phyloP scores from a whole-genome alignment of 2,329 filamentous ascomycete species.

The Pseudocercospora musae region DNA sequence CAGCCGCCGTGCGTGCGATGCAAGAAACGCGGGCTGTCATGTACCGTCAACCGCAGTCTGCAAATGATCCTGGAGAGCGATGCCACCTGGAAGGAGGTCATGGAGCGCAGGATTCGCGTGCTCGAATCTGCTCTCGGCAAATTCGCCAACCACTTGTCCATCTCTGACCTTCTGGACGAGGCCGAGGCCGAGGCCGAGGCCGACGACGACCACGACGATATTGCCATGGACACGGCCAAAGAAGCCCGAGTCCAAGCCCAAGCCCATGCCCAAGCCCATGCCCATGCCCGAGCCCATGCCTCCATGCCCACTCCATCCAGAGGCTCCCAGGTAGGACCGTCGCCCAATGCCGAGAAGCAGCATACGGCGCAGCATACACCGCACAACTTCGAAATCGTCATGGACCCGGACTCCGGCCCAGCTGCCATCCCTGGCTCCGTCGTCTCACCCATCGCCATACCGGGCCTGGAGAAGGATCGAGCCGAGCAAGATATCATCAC shows the following conservation, averaged over 20 bases:
- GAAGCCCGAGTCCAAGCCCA: too few species aligned
- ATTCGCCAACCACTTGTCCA: constrained; percentile 22
- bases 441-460: constrained; percentile 29
- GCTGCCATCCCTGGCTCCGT: constrained; percentile 35
- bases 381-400: constrained; percentile 38
- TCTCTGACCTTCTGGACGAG: constrained; percentile 25
- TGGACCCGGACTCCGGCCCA: constrained; percentile 39
- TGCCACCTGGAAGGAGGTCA: constrained; percentile 41
- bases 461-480: constrained; percentile 24
- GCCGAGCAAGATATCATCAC: constrained; percentile 31
- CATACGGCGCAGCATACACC: constrained; percentile 8
- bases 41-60: constrained; percentile 42
- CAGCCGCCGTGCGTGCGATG: constrained; percentile 41
- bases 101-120: constrained; percentile 37
- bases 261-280: too few species aligned
- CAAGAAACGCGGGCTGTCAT: constrained; percentile 40
- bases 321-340: constrained; percentile 8
- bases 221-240: constrained; percentile 10
- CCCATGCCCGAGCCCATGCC: too few species aligned
- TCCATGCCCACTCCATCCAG: constrained; percentile 14
- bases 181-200: constrained; percentile 28
- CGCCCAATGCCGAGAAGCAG: constrained; percentile 25
- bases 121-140: constrained; percentile 38
- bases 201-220: constrained; percentile 25
- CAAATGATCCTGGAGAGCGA: constrained; percentile 45